Conservation (phyloP, 768 basidiomycete genomes). For the Rhodocollybia butyracea region DNA sequence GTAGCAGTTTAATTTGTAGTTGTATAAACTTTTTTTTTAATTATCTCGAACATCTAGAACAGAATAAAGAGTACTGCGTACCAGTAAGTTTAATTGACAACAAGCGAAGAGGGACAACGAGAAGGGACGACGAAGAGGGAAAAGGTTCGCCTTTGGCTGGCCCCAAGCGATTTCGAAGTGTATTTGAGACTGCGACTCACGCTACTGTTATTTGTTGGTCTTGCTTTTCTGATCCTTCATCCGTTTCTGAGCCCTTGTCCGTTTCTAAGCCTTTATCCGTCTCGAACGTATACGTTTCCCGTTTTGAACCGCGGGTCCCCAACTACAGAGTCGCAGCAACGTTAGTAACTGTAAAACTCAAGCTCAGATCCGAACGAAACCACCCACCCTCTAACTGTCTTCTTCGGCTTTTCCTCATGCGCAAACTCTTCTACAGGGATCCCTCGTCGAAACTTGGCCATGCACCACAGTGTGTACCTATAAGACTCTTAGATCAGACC, state of each 20-base stretch:
- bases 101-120: no score
- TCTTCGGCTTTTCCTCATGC: constrained; percentile 64
- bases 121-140: no score
- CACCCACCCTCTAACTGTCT: constrained; percentile 79
- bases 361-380: constrained; percentile 20
- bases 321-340: background rate
- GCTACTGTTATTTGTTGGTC: no score
- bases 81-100: no score
- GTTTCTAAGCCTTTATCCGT: background rate
- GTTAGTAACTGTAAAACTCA: background rate
- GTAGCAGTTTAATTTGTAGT: no score
- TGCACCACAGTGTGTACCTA: constrained; percentile 84
- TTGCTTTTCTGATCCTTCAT: no score
- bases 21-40: no score
- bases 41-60: no score
- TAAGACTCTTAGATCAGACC: no score
- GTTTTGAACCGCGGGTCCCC: constrained; percentile 12
- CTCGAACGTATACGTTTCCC: constrained; percentile 11
- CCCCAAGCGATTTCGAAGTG: no score
- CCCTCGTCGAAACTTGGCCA: constrained; percentile 73
- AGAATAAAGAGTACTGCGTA: no score
- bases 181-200: background rate
- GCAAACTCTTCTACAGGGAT: constrained; percentile 56
- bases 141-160: no score
- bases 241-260: background rate